Evolutionary conservation across 2,329 filamentous ascomycete genomes (phyloP), one percentile per base, ranked within the genome.

Genomic region (Sphaceloma murrayae): DNA sequence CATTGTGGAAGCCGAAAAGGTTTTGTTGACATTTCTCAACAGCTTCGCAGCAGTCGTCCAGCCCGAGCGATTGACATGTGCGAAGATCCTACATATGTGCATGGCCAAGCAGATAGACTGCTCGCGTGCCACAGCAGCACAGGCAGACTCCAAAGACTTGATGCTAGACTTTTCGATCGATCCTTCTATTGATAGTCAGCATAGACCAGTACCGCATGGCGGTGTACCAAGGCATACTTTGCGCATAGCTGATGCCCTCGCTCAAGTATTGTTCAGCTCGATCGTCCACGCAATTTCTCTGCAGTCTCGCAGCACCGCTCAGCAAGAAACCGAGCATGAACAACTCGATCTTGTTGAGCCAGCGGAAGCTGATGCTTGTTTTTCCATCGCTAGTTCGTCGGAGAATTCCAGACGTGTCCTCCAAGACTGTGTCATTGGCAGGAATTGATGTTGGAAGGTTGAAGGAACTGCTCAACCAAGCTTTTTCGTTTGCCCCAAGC

Each of bases 51-150:
- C 82, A 32, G 70, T 69, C 8, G 70, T 63, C 78, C 82, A 88
- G 49, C 85, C 77, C 31, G 79, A 82, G 39, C 79, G 75, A 31
- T 77, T 80, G 34, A 81, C 83, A 1, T 77, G 72, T 45, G 82
- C 70, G 40, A 91, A 73, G 3, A 80, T 78, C 18, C 80, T 74
- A 13, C 88, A 71, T n/a, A 86, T 70, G 40, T 80, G 74, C 26
- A 86, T 68, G 50, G 85, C 82, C 57, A 77, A 79, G 48, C 77
- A 74, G 5, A 85, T 68, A 43, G 78, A 71, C 46, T 67, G 70
- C 40, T 80, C 74, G 80, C 81, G 86, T 48, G 74, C 69, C 7
- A 74, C 69, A 34, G 78, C 48, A 21, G 33, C 43, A 6, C 48
- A 46, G 69, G 49, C 69, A 63, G 51, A 43, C 2, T 51, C 45